Base-by-base conservation (phyloP, 1,284 basidiomycete genomes). In the Ustilago shanxiensis region DNA sequence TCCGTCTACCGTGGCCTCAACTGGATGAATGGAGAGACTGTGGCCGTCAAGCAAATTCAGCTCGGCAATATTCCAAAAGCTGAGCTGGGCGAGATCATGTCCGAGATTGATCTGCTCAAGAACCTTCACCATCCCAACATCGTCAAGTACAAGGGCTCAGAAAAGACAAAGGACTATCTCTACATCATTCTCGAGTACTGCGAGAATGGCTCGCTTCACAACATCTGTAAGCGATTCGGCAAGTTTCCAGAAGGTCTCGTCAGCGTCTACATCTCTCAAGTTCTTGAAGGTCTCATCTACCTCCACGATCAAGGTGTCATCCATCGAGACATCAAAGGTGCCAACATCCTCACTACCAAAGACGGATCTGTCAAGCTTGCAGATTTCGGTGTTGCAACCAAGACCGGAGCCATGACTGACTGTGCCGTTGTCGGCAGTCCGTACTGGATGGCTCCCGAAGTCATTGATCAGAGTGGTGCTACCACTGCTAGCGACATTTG, bases 181-280 rank as follows among this genome's bases (percentile, higher is more conserved):
- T 97, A 96, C 87, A 98, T 99, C 87, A 95, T 99, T 77, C 90
- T 98, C 63, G 95, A 98, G 91, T 96, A 95, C 85, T 98, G 96
- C 88, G 96, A 99, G 89, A 99, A 99, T 83, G 96, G 96, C 24
- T 97, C 95, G 4, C 88, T 99, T 14, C 93, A 97, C 86, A 92
- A 92, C 72, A 98, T 98, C 81, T 92, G 93, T 88, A 98, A 98
- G 87, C 92, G 93, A 62, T 98, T 98, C 87, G 96, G 96, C 77
- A 97, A 98, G 88, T 98, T 98, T 84, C 96, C 96, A 0, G 96
- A 99, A 87, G 93, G 91, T 74, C 91, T 98, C 35, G 96, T 98
- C 47, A 95, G 93, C 0, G 94, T 98, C 11, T 98, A 98, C 88
- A 94, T 98, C 81, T 93, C 93, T 54, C 96, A 98, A 87, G 92